phyloP scores from a whole-genome alignment of 257 asterid genomes.

The Salvia hispanica region DNA sequence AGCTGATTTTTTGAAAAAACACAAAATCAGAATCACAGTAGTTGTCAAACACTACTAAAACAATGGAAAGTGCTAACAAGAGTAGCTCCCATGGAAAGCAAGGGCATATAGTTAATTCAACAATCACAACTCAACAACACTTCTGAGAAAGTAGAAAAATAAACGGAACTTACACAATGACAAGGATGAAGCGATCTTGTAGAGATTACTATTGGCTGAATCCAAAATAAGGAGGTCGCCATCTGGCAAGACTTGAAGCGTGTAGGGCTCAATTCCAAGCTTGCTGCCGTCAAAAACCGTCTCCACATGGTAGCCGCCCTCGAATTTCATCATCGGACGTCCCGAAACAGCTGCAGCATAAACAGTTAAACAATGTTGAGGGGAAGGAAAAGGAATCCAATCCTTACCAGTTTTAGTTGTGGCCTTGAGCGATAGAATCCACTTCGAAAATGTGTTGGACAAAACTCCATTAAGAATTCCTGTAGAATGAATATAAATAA shows the following conservation, averaged over 20 bases:
- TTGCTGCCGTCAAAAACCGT: constrained; percentile 97
- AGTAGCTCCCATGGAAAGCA: constrained; percentile 2
- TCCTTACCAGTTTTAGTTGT: constrained; percentile 70
- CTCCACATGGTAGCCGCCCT: constrained; percentile 88
- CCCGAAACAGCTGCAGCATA: constrained; percentile 60
- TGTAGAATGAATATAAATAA: constrained; percentile 24
- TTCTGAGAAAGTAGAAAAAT: not conserved
- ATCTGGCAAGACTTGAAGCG: constrained; percentile 68
- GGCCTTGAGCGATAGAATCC: constrained; percentile 69
- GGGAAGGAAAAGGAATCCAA: constrained; percentile 27
- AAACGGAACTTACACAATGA: constrained; percentile 64
- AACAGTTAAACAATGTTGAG: not conserved
- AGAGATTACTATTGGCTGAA: constrained; percentile 82
- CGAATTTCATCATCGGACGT: constrained; percentile 90
- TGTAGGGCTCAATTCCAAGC: constrained; percentile 87
- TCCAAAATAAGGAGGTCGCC: constrained; percentile 91
- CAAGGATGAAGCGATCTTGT: constrained; percentile 78
- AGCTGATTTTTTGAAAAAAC: too few species aligned
- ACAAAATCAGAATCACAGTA: not conserved
- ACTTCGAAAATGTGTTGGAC: constrained; percentile 72
- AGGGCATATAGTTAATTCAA: not conserved
- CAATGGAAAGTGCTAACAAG: not conserved
- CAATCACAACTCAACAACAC: not conserved
- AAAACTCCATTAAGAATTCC: constrained; percentile 77
- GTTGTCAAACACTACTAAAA: constrained; percentile 15